Percentiles rank a stretch among this genome's conserved stretches.
phyloP scores from a whole-genome alignment of 345 rosid species.

The Bretschneidera sinensis region DNA sequence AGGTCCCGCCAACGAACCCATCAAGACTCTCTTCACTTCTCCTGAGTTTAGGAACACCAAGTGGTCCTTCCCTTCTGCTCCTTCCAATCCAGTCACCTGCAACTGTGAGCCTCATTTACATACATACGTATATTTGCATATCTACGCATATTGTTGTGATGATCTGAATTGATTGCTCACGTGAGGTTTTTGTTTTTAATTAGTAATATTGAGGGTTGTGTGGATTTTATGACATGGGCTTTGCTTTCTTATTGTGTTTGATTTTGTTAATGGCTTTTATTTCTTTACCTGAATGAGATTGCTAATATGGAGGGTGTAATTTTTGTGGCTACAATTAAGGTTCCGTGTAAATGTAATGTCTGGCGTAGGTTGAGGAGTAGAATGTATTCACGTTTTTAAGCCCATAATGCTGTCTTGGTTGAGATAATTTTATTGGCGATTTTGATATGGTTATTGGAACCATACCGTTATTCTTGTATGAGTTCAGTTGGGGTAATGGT shows the following conservation, averaged over 20 bases:
- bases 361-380: no score
- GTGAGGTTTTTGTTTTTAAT: no score
- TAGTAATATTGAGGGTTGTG: no score
- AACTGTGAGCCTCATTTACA: slow-evolving; percentile 38
- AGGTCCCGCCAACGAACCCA: slow-evolving; percentile 86
- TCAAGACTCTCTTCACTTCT: slow-evolving; percentile 61
- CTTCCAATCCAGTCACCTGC: slow-evolving; percentile 62
- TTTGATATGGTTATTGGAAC: no score
- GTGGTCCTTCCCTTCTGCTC: slow-evolving; percentile 91
- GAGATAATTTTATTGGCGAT: no score
- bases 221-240: background rate
- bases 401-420: no score
- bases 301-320: no score
- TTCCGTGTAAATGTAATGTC: no score
- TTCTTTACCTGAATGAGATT: background rate
- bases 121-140: background rate
- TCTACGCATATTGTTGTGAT: background rate
- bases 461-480: no score
- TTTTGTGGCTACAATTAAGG: background rate
- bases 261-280: background rate
- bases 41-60: slow-evolving; percentile 50
- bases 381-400: no score
- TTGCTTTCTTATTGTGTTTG: background rate
- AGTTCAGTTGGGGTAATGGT: no score
- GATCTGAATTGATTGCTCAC: no score